A percentile compares a stretch with the other conserved stretches of the same genome.
phyloP scores from a whole-genome alignment of 2,329 filamentous ascomycete genomes.

The Calycina herbarum region DNA sequence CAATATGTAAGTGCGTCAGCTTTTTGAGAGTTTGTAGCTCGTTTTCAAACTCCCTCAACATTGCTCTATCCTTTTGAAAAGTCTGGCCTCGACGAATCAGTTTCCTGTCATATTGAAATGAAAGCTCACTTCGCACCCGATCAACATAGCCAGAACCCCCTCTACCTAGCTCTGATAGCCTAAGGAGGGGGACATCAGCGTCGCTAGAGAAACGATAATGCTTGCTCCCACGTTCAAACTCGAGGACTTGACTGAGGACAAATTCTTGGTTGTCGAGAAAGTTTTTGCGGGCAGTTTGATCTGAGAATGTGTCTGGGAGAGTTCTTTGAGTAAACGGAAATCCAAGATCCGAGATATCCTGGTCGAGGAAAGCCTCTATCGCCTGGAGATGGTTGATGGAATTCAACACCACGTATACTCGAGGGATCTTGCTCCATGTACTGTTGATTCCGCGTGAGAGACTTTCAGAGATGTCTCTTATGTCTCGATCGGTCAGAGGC shows the following conservation, averaged over 20 bases:
- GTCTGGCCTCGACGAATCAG: constrained; percentile 18
- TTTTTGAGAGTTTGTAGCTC: constrained; percentile 29
- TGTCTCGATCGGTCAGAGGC: too few species aligned
- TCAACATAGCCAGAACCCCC: too few species aligned
- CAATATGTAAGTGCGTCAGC: constrained; percentile 26
- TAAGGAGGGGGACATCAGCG: constrained; percentile 4
- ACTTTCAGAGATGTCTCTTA: neutral
- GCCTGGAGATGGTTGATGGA: constrained; percentile 28
- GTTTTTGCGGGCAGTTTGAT: constrained; percentile 17
- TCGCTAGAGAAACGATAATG: constrained; percentile 33
- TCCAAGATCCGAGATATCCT: constrained; percentile 33
- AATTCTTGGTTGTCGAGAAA: constrained; percentile 31
- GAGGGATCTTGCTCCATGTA: constrained; percentile 22
- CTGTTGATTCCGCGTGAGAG: neutral
- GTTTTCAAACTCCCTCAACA: constrained; percentile 19
- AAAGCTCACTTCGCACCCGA: constrained; percentile 17
- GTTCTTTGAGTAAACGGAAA: constrained; percentile 30
- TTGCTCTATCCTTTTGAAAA: constrained; percentile 12
- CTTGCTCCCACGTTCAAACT: constrained; percentile 31
- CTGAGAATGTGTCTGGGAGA: constrained; percentile 28
- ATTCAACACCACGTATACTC: constrained; percentile 36
- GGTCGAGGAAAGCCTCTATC: constrained; percentile 29
- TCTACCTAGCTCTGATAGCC: too few species aligned
- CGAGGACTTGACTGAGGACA: constrained; percentile 32
- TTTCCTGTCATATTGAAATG: constrained; percentile 18